A percentile compares a stretch with the other conserved stretches of the same genome.
phyloP scores from a whole-genome alignment of 305 asterid genomes.

The Coffea humblotiana region DNA sequence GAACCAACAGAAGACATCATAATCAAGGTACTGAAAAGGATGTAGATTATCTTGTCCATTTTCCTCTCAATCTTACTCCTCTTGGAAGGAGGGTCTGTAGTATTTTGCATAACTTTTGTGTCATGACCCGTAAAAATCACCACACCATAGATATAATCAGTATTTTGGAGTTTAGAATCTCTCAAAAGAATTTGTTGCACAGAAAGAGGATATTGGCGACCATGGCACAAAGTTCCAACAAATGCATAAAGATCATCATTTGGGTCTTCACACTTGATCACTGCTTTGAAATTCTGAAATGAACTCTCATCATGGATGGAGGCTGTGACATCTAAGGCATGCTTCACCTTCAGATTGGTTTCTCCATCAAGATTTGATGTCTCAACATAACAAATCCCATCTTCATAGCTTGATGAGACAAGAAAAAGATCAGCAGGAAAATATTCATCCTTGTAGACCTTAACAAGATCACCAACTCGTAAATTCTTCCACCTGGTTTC shows the following conservation, averaged over 20 bases:
- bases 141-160: slow-evolving; percentile 74
- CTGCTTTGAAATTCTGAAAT: slow-evolving; percentile 59
- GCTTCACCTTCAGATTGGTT: slow-evolving; percentile 94
- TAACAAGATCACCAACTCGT: slow-evolving; percentile 89
- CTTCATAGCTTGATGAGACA: slow-evolving; percentile 81
- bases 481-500: slow-evolving; percentile 72
- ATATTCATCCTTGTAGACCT: slow-evolving; percentile 80
- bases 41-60: slow-evolving; percentile 87
- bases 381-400: slow-evolving; percentile 94
- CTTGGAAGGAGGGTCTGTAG: slow-evolving; percentile 94
- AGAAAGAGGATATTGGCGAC: slow-evolving; percentile 66
- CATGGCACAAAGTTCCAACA: slow-evolving; percentile 61
- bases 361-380: slow-evolving; percentile 95
- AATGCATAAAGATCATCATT: slow-evolving; percentile 91
- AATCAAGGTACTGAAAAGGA: slow-evolving; percentile 71
- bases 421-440: slow-evolving; percentile 89
- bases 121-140: slow-evolving; percentile 91
- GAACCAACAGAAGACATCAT: slow-evolving; percentile 74
- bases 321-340: slow-evolving; percentile 74
- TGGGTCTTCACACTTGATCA: slow-evolving; percentile 90
- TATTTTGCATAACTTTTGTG: slow-evolving; percentile 94
- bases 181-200: slow-evolving; percentile 78
- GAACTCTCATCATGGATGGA: slow-evolving; percentile 48
- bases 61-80: slow-evolving; percentile 85
- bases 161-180: slow-evolving; percentile 84